Base-by-base conservation (phyloP, 169 alveolate genomes). In the Babesia ovis region DNA sequence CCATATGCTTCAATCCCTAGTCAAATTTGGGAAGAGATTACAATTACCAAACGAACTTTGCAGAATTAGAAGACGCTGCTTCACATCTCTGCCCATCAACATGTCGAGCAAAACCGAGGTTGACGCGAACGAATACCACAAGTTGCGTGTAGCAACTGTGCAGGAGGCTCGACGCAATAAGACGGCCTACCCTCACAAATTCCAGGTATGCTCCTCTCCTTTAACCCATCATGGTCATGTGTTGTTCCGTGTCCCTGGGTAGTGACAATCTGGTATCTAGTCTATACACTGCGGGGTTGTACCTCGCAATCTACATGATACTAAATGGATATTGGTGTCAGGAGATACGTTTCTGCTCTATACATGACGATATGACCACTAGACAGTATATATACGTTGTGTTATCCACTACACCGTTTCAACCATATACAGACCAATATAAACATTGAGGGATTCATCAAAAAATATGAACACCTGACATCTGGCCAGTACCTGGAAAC, bases 401-500 rank as follows among this genome's bases (percentile, higher is more conserved):
- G 46, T 18, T 4, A 54, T 0, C 34, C 18, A 53, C 27, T 48
- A 18, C 22, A n/a, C n/a, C n/a, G n/a, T n/a, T n/a, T n/a, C n/a
- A n/a, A n/a, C n/a, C n/a, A n/a, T n/a, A 18, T 35, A 34, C 70
- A 79, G 62, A 90, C 95, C 37, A 88, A 95, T 22, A 91, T 92
- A 70, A 89, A 89, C 23, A 73, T 97, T 16, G 94, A 94, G 39
- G 93, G 94, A 37, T 94, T 91, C 77, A 90, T 95, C 45, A 76
- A 71, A 39, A 94, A 91, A 70, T 97, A 91, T 89, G 91, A 89
- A 29, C 83, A 88, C 34, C 69, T 91, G 29, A 90, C 85, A 50
- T 88, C 94, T 75, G 98, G 98, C 23, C 90, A 90, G 68, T 90
- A 94, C 80, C 92, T 91, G 46, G 97, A 92, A 56, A 62, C 54